A percentile compares a stretch with the other conserved stretches of the same genome.
Conservation (phyloP, 768 basidiomycete genomes). For the Exsudoporus frostii region DNA sequence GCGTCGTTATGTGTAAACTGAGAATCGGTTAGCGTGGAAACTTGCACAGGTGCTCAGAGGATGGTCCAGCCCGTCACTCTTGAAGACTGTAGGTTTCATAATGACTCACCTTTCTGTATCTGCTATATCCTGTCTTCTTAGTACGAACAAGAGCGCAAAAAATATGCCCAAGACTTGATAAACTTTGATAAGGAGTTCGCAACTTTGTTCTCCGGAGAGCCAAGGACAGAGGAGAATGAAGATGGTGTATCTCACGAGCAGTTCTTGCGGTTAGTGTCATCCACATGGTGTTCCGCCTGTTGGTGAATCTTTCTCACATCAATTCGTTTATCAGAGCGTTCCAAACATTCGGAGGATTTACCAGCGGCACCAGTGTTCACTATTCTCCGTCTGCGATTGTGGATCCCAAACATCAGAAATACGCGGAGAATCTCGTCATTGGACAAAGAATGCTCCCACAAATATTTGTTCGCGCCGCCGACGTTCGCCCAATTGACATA, state of each 20-base stretch:
- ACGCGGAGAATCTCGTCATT: conserved; percentile 32
- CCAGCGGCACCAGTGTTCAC: conserved; percentile 38
- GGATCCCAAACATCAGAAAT: conserved; percentile 27
- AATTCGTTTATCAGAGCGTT: conserved; percentile 28
- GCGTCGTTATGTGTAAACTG: conserved; percentile 43
- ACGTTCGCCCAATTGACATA: conserved; percentile 36
- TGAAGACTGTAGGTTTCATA: conserved; percentile 37
- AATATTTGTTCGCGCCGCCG: conserved; percentile 34
- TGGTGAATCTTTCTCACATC: neutral
- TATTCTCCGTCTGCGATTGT: conserved; percentile 39
- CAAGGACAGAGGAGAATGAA: conserved; percentile 42
- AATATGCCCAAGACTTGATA: conserved; percentile 71
- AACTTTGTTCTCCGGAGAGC: conserved; percentile 65
- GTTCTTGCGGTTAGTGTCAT: conserved; percentile 31
- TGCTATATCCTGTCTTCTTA: conserved; percentile 21
- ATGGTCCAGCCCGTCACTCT: conserved; percentile 35
- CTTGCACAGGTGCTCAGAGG: conserved; percentile 43
- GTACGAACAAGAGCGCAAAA: conserved; percentile 69
- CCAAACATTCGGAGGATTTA: conserved; percentile 37
- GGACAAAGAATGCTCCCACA: conserved; percentile 40
- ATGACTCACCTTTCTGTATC: neutral
- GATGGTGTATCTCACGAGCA: conserved; percentile 34
- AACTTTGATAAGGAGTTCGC: conserved; percentile 66
- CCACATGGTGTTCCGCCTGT: neutral
- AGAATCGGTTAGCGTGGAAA: conserved; percentile 44